Evolutionary conservation across 805 yeast species (phyloP), one percentile per base, ranked within the genome.

Genomic region (Pichia nanzhaoensis): DNA sequence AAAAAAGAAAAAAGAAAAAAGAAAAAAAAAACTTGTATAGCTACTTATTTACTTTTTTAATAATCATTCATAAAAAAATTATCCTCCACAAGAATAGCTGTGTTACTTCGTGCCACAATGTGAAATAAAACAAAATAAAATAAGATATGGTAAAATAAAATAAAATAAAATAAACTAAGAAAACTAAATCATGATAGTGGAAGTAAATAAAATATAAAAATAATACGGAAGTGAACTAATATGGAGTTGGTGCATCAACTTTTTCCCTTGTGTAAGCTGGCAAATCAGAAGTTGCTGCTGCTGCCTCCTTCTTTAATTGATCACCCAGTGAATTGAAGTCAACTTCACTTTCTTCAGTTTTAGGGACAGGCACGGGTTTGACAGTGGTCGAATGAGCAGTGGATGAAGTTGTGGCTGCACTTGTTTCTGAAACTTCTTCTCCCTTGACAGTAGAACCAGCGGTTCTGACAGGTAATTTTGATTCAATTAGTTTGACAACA

Each of bases 391-490:
- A 44, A 24, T 32, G 28, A 41, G 38, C 38, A 19, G 43, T 22
- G 9, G 51, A 35, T 18, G 51, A 41, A 30, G 49, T 42, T 17
- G 48, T 32, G 4, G 51, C 34, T 39, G 53, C 41, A 16, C 47
- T 39, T 21, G 16, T 17, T 7, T 27, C 7, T 9, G 20, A 21
- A 12, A 19, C 7, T 10, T n/a, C n/a, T 24, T 20, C 14, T 16
- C 35, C 10, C 19, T 18, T 24, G 46, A 80, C 84, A 39, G 85
- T 80, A 35, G 85, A 70, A 34, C 84, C 80, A 32, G 86, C 86
- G 50, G 89, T 82, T 76, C 88, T 80, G 42, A 64, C 63, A 39
- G 83, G 82, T 52, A 77, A 60, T 66, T 75, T 74, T 31, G 78
- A 67, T 60, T 74, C 69, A 58, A 83, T 65, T 57, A 78, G 76